phyloP scores from a whole-genome alignment of 2,329 filamentous ascomycete species.

The Ilyonectria sp. region DNA sequence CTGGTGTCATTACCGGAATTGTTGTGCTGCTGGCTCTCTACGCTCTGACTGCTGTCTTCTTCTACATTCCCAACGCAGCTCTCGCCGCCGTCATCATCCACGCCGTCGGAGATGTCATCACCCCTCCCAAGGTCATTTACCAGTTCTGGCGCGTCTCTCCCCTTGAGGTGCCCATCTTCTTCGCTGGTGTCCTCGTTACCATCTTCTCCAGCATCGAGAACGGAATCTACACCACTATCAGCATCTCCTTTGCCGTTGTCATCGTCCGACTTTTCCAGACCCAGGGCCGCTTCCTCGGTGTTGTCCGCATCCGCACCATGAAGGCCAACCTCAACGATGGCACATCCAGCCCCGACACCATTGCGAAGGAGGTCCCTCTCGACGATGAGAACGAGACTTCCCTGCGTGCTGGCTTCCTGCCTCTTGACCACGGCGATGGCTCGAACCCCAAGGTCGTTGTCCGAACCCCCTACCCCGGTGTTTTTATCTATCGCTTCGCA shows the following conservation, averaged over 20 bases:
- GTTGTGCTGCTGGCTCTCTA: constrained; percentile 90
- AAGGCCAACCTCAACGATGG: constrained; percentile 79
- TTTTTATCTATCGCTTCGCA: constrained; percentile 70
- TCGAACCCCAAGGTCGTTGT: constrained; percentile 64
- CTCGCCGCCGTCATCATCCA: constrained; percentile 92
- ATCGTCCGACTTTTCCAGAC: constrained; percentile 86
- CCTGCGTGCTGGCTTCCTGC: constrained; percentile 61
- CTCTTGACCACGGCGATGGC: constrained; percentile 65
- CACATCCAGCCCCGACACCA: constrained; percentile 43
- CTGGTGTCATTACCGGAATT: constrained; percentile 86
- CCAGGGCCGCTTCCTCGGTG: constrained; percentile 83
- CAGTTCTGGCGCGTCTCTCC: constrained; percentile 92
- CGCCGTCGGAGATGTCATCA: constrained; percentile 89
- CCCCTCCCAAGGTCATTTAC: constrained; percentile 85
- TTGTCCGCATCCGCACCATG: constrained; percentile 87
- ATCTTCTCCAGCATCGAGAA: constrained; percentile 87
- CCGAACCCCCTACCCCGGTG: constrained; percentile 65
- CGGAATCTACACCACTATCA: constrained; percentile 87
- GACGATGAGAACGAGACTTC: constrained; percentile 65
- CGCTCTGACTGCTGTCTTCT: constrained; percentile 86
- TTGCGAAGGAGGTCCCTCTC: constrained; percentile 49
- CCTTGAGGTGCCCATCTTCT: constrained; percentile 87
- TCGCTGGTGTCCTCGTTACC: constrained; percentile 86
- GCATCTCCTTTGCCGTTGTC: constrained; percentile 78
- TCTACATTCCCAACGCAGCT: constrained; percentile 84